A percentile compares a stretch with the other conserved stretches of the same genome.
Conservation (phyloP, 73 alveolate genomes). For the Paramecium octaurelia region DNA sequence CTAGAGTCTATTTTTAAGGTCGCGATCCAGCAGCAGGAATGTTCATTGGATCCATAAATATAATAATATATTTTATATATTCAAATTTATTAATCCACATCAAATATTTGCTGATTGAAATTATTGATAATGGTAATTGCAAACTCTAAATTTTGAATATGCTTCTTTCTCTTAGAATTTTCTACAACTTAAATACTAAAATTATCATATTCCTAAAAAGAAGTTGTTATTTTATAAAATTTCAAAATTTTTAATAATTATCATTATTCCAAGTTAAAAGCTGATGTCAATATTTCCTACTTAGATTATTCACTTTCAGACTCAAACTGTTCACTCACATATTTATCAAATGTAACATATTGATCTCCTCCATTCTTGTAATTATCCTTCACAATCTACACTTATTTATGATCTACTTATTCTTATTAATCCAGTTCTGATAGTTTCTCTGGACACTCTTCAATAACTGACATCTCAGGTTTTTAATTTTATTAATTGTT, state of each 20-base stretch:
- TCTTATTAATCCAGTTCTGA: not conserved
- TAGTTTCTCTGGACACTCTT: not conserved
- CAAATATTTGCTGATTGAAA: not conserved
- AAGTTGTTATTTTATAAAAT: not conserved
- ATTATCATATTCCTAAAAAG: not conserved
- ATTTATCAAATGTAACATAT: slow-evolving; percentile 14
- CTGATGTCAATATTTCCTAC: not conserved
- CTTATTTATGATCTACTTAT: not conserved
- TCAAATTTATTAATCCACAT: not conserved
- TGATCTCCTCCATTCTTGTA: not conserved
- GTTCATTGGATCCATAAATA: not conserved
- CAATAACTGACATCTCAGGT: slow-evolving; percentile 3
- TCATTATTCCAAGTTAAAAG: not conserved
- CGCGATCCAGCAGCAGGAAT: slow-evolving; percentile 45
- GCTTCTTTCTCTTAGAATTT: not conserved
- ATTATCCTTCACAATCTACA: not conserved
- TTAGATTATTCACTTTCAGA: not conserved
- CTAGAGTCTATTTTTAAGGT: not conserved
- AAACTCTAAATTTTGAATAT: no score
- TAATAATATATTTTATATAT: not conserved
- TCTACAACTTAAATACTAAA: not conserved
- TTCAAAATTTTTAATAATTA: not conserved
- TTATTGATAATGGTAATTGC: no score
- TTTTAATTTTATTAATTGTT: not conserved
- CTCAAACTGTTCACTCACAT: not conserved